Evolutionary conservation across 192 early-diverging fungal genomes (phyloP), one percentile per base, ranked within the genome.

Genomic region (Podila epigama): DNA sequence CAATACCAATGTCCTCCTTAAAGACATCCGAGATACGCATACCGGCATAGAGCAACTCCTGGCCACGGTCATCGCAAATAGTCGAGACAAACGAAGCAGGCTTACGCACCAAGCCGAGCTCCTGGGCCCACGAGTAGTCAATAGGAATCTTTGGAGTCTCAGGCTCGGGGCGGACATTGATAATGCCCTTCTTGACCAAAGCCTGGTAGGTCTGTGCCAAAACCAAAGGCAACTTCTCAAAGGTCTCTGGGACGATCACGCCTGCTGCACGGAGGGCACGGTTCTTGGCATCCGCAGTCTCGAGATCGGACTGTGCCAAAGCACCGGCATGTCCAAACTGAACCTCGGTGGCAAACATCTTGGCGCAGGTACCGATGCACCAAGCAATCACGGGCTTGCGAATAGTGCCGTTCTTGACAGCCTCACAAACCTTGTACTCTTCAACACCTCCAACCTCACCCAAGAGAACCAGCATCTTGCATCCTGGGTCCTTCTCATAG

Each of bases 241-340:
- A 99, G 3, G 97, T 97, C 15, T 95, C 92, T 51, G 97, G 95
- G 32, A 99, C 97, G 68, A 94, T 86, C 41, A 91, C 91, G 69
- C 97, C 97, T 25, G 94, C 93, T 9, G 85, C 89, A 55, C 88
- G 88, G 69, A 99, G 87, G 33, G 93, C 89, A 5, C 77, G 73
- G 89, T 99, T 99, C 88, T 99, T 99, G 79, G 96, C 95, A 57
- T 94, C 93, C 53, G 97, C 95, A 3, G 97, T 99, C 86, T 99
- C 97, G 61, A 90, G 62, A 84, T 95, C 95, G 27, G 94, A 96
- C 87, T 97, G 94, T 62, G 97, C 97, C 58, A 99, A 87, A 11
- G 94, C 93, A 57, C 97, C 97, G 62, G 97, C 97, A 82, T 99
- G 97, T 69, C 97, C 97, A 68, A 99, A 99, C 87, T 99, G 97